Evolutionary conservation across 2,329 filamentous ascomycete genomes (phyloP).

Genomic region (Cytospora mali): DNA sequence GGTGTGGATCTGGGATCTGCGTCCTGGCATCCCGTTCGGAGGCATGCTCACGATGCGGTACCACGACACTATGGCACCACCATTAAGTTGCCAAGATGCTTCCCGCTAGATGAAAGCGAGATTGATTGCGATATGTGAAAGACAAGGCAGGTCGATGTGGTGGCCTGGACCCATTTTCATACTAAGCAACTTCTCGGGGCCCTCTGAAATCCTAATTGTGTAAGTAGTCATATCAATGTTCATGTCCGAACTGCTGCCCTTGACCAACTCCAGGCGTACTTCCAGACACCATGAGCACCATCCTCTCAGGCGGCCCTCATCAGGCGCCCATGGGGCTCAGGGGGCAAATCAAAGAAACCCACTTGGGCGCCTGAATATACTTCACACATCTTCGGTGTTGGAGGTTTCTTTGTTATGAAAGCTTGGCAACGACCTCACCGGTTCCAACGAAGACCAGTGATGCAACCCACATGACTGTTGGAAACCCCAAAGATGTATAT

Average conservation of each 20-base stretch:
- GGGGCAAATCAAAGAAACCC: too few relatives aligned
- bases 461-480: not conserved
- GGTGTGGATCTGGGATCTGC: conserved; percentile 13
- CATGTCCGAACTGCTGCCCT: not conserved
- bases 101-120: not conserved
- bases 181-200: not conserved
- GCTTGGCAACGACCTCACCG: not conserved
- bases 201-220: not conserved
- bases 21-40: not conserved
- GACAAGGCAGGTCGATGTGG: not conserved
- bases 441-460: not conserved
- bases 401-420: not conserved
- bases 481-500: not conserved
- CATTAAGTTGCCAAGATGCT: not conserved
- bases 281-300: not conserved
- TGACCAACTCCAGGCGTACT: not conserved
- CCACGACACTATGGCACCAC: not conserved
- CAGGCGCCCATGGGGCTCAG: too few relatives aligned
- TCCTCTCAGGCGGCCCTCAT: too few relatives aligned
- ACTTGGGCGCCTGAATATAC: too few relatives aligned
- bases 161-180: not conserved
- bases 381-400: too few relatives aligned
- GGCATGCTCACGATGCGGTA: not conserved
- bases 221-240: not conserved
- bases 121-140: not conserved